Evolutionary conservation across 805 yeast species (phyloP).

Genomic region (Saccharomyces eubayanus): DNA sequence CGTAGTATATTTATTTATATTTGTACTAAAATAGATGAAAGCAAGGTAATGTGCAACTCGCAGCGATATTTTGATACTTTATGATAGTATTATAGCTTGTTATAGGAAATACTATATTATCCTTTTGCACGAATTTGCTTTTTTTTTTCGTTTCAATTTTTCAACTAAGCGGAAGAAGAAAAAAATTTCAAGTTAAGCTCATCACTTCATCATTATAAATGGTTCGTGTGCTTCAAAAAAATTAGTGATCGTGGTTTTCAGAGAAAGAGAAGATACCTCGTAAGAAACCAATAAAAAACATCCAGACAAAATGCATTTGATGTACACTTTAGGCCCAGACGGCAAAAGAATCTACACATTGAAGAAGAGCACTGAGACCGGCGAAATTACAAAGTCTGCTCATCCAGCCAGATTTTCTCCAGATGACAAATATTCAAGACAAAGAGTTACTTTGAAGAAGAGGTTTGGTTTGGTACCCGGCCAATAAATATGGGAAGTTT

Average conservation of each 20-base stretch:
- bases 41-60: background rate
- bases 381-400: conserved; percentile 96
- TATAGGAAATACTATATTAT: background rate
- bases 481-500: background rate
- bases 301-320: conserved; percentile 73
- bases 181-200: background rate
- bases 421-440: conserved; percentile 98
- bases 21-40: background rate
- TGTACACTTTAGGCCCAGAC: conserved; percentile 91
- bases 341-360: conserved; percentile 95
- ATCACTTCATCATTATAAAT: background rate
- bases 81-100: background rate
- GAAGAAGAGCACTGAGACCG: conserved; percentile 67
- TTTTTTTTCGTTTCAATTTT: background rate
- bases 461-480: conserved; percentile 76
- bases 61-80: background rate
- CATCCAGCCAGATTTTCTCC: conserved; percentile 99
- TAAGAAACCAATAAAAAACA: background rate
- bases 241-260: background rate
- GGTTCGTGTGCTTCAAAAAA: background rate
- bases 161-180: background rate
- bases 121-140: background rate
- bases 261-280: background rate
- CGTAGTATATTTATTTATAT: background rate
- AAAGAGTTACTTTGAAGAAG: conserved; percentile 95